Base-by-base conservation (phyloP, 192 early-diverging fungal species). In the Neocallimastix lanati region DNA sequence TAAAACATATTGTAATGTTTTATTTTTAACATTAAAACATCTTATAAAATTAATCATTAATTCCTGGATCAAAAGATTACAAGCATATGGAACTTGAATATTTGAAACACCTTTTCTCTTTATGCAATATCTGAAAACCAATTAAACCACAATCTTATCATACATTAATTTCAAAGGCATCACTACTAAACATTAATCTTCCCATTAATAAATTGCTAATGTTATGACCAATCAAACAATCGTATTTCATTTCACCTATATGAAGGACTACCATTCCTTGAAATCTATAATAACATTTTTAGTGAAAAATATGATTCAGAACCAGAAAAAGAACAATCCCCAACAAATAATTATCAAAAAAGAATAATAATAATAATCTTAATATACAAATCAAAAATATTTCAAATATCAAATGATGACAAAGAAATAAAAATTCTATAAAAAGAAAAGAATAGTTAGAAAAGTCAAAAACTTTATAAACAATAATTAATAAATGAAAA, bases 21-120 rank as follows among this genome's bases (percentile, higher is more conserved):
- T 50, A 50, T 21, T 21, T 50, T n/a, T n/a, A n/a, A n/a, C 3
- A 50, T 21, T 50, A 21, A 50, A 21, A 50, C 18, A 50, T 50
- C 40, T 50, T 50, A 14, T 50, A 50, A 50, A 50, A 50, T 50
- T 99, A 50, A 92, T 87, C 89, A 94, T 93, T 79, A 99, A 83
- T 83, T 99, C 97, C 86, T 99, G 97, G 93, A 99, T 97, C 76
- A 99, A 87, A 81, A 99, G 85, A 85, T 99, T 99, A 83, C 93
- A 93, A 18, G 97, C 97, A 85, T 99, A 99, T 27, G 97, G 97
- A 58, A 99, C 96, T 84, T 96, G 93, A 85, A 99, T 93, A 80
- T 91, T 90, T 16, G 93, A 93, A 85, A 99, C 94, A 67, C 86
- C 85, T 85, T 92, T 93, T 77, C 92, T 88, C 40, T 88, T 89